A percentile compares a stretch with the other conserved stretches of the same genome.
Conservation (phyloP, 2,329 filamentous ascomycete species). For the Fusarium sulawesiense region DNA sequence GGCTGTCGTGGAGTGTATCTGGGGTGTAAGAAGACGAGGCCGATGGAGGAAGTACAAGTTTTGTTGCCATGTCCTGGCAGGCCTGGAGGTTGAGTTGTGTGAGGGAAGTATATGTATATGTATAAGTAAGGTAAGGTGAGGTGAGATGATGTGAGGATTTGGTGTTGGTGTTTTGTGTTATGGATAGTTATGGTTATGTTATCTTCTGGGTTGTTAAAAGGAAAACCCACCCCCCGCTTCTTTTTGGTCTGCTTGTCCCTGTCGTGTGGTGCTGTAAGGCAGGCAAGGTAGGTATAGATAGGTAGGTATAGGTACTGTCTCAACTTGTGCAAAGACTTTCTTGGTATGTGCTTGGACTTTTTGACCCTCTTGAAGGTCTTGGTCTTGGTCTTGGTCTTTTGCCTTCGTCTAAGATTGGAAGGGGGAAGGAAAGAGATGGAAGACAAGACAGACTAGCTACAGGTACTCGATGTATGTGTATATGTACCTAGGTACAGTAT, state of each 20-base stretch:
- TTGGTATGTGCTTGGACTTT: conserved; percentile 19
- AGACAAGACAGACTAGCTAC: not conserved
- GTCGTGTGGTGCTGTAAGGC: not conserved
- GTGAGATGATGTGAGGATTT: not conserved
- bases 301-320: not conserved
- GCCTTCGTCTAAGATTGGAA: not conserved
- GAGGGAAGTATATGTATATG: not conserved
- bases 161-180: conserved; percentile 7
- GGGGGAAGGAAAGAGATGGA: not conserved
- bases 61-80: conserved; percentile 11
- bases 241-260: conserved; percentile 20
- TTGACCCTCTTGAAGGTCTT: not conserved
- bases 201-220: conserved; percentile 8
- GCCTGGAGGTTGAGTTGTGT: not conserved
- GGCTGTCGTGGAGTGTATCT: conserved; percentile 16
- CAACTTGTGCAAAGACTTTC: conserved; percentile 8
- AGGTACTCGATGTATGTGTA: not conserved
- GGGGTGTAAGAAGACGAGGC: conserved; percentile 11
- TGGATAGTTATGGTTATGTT: not conserved
- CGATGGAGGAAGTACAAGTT: not conserved
- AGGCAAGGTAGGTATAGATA: not conserved
- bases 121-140: not conserved
- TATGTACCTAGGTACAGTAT: not conserved
- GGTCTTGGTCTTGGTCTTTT: not conserved
- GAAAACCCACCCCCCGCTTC: conserved; percentile 19